phyloP scores from a whole-genome alignment of 371 early-diverging fungal genomes.

The Coemansia sp. region DNA sequence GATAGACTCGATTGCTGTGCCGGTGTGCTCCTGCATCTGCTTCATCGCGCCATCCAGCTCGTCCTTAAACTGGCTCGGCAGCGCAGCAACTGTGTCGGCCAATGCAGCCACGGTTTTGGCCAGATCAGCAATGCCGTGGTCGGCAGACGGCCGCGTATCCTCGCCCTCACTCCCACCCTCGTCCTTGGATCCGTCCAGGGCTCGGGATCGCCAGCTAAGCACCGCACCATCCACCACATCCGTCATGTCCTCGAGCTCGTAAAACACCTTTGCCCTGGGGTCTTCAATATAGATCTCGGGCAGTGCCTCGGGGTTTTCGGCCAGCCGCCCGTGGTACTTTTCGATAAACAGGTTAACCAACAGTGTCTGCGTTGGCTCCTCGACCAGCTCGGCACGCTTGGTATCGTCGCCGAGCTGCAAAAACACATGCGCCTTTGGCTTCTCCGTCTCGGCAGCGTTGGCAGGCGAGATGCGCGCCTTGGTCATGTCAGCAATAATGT shows the following conservation, averaged over 20 bases:
- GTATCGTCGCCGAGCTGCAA: conserved; percentile 39
- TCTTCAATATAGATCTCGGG: conserved; percentile 64
- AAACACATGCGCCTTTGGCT: conserved; percentile 14
- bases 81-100: conserved; percentile 15
- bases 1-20: conserved; percentile 7
- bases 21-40: conserved; percentile 12
- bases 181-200: conserved; percentile 1
- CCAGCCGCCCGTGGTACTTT: conserved; percentile 30
- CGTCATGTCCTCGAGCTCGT: conserved; percentile 66
- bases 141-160: background rate
- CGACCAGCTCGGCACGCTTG: conserved; percentile 18
- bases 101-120: conserved; percentile 37
- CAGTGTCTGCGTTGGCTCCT: conserved; percentile 13
- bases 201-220: conserved; percentile 54
- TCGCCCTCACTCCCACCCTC: background rate
- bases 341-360: conserved; percentile 40
- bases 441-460: background rate
- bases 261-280: conserved; percentile 58
- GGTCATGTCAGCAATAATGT: conserved; percentile 49
- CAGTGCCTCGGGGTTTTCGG: conserved; percentile 19
- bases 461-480: conserved; percentile 25
- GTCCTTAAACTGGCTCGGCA: conserved; percentile 22
- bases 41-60: conserved; percentile 14
- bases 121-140: conserved; percentile 28
- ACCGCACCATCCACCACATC: conserved; percentile 69